phyloP scores from a whole-genome alignment of 441 rosid genomes.

The Bruguiera hainesii region DNA sequence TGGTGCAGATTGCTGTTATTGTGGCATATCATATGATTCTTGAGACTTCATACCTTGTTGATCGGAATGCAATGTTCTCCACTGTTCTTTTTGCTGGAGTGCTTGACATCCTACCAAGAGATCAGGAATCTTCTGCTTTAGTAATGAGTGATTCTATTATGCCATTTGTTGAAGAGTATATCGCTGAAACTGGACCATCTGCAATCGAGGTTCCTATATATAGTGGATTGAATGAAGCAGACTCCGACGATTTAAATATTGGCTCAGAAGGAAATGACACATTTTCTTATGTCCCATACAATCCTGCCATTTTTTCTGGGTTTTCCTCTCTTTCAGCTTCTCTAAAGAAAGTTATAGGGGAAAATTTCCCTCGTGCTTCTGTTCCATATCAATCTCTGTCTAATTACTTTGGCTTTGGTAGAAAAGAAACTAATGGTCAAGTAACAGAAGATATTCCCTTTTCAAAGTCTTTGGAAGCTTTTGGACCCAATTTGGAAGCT shows the following conservation, averaged over 20 bases:
- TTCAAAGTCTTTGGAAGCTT: conserved; percentile 31
- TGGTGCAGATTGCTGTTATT: conserved; percentile 63
- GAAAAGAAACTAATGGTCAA: conserved; percentile 31
- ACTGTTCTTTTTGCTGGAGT: conserved; percentile 47
- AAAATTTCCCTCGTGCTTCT: conserved; percentile 39
- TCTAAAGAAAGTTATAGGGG: conserved; percentile 60
- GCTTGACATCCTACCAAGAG: conserved; percentile 24
- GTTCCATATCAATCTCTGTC: conserved; percentile 46
- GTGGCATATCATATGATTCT: conserved; percentile 85
- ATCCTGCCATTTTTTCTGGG: conserved; percentile 70
- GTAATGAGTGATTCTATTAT: conserved; percentile 23
- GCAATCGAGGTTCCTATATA: conserved; percentile 48
- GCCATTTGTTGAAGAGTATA: conserved; percentile 32
- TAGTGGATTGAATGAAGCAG: conserved; percentile 38
- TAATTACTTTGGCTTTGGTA: conserved; percentile 56
- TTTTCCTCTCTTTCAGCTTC: conserved; percentile 78
- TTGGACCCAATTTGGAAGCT: conserved; percentile 32
- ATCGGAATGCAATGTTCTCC: conserved; percentile 79
- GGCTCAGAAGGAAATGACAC: conserved; percentile 39
- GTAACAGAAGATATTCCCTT: conserved; percentile 41
- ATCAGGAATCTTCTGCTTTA: conserved; percentile 26
- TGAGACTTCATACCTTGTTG: conserved; percentile 91
- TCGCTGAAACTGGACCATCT: conserved; percentile 25
- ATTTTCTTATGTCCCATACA: conserved; percentile 64
- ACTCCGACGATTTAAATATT: conserved; percentile 25